These are phyloP conservation scores for Ganoderma leucocontextum DNA, from an alignment of 1,284 basidiomycete species.

Conservation along the genomic window DNA sequence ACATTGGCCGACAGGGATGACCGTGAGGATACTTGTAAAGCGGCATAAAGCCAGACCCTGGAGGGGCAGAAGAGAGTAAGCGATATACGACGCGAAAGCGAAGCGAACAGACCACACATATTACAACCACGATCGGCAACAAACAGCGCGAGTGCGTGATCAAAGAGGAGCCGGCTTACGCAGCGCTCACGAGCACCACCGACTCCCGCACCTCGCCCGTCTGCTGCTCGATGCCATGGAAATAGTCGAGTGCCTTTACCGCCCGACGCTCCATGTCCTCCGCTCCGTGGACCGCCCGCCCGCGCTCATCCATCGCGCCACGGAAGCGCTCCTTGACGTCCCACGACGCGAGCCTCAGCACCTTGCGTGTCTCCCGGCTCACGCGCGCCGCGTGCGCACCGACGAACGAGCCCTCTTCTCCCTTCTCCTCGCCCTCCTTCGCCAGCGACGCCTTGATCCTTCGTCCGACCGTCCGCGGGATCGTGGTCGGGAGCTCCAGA, in stretches of 20 bases:
- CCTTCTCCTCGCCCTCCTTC: conserved; percentile 47
- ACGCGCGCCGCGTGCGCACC: conserved; percentile 80
- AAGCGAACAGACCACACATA: conserved; percentile 10
- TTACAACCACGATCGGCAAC: not conserved
- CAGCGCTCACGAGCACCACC: conserved; percentile 34
- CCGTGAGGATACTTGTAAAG: not conserved
- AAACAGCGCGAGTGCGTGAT: not conserved
- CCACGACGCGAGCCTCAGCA: conserved; percentile 92
- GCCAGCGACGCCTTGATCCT: conserved; percentile 71
- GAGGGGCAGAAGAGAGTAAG: conserved; percentile 11
- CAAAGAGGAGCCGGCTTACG: conserved; percentile 27
- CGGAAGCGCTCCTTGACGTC: conserved; percentile 90
- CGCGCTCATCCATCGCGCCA: conserved; percentile 80
- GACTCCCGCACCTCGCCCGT: conserved; percentile 64
- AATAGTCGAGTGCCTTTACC: conserved; percentile 76
- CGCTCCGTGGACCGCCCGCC: conserved; percentile 78
- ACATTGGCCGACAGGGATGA: conserved; percentile 4
- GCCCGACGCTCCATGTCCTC: conserved; percentile 82
- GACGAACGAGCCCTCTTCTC: conserved; percentile 64
- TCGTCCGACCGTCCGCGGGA: conserved; percentile 92
- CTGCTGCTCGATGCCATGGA: conserved; percentile 65
- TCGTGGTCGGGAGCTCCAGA: conserved; percentile 88
- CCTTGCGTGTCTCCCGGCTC: conserved; percentile 91
- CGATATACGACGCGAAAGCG: conserved; percentile 19
- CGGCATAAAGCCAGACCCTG: conserved; percentile 18